A percentile compares a stretch with the other conserved stretches of the same genome.
phyloP scores from a whole-genome alignment of 192 early-diverging fungal genomes.

The Coemansia erecta region DNA sequence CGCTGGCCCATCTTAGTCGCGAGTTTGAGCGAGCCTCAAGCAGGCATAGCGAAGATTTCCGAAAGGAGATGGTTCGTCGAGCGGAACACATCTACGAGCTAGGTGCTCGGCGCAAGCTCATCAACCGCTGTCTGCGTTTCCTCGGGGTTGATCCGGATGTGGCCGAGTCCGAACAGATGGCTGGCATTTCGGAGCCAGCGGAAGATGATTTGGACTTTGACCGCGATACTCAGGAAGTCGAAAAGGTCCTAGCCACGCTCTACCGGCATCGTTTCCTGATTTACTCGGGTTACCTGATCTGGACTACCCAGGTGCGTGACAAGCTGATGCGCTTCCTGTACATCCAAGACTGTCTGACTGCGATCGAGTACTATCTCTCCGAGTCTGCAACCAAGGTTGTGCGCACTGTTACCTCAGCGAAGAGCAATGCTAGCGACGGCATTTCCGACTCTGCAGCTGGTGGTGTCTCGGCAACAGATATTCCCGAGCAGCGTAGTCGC shows the following conservation, averaged over 20 bases:
- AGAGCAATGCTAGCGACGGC: conserved; percentile 1
- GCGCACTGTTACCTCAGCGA: conserved; percentile 56
- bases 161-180: not conserved
- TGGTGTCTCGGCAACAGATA: no score
- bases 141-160: conserved; percentile 27
- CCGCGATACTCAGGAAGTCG: conserved; percentile 47
- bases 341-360: conserved; percentile 64
- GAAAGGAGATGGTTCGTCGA: conserved; percentile 35
- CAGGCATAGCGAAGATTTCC: conserved; percentile 33
- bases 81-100: conserved; percentile 55
- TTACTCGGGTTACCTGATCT: conserved; percentile 81
- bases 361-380: conserved; percentile 80
- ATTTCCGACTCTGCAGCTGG: no score
- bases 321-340: conserved; percentile 74
- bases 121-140: conserved; percentile 49
- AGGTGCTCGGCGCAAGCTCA: conserved; percentile 48
- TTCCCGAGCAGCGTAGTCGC: not conserved
- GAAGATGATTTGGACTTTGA: conserved; percentile 27
- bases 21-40: conserved; percentile 46
- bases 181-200: conserved; percentile 5
- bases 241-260: conserved; percentile 46
- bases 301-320: conserved; percentile 85
- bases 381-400: conserved; percentile 77
- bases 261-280: conserved; percentile 78
- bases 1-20: conserved; percentile 33